Base-by-base conservation (phyloP, 139 green algal genomes). In the Chlamydomonas sphaeroides region DNA sequence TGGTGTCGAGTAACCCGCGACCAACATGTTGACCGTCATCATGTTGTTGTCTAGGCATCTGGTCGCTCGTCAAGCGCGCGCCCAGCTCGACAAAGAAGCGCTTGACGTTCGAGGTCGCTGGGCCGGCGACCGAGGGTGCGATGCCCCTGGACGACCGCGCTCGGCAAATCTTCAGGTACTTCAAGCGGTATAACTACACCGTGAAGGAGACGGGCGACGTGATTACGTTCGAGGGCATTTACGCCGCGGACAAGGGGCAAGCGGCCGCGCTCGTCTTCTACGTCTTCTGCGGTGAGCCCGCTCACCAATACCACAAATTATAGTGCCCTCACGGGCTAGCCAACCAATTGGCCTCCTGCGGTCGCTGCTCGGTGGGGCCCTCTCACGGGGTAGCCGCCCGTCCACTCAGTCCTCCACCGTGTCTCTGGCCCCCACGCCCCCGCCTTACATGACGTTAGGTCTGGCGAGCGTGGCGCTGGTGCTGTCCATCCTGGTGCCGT, bases 11-110 rank as follows among this genome's bases (percentile, higher is more conserved):
- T n/a, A n/a, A n/a, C n/a, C n/a, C n/a, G n/a, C n/a, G n/a, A n/a
- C n/a, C n/a, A n/a, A n/a, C n/a, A n/a, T n/a, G n/a, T n/a, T n/a
- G n/a, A n/a, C n/a, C n/a, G n/a, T n/a, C n/a, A n/a, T n/a, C n/a
- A n/a, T n/a, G n/a, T n/a, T 30, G 53, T 10, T 62, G 10, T 35
- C 20, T 65, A 96, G 93, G 95, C 41, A 91, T 98, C 18, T 98
- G 93, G 92, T 98, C 95, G 0, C 92, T 96, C 26, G 92, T 98
- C 62, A 98, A 98, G 89, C 91, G 96, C 5, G 90, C 96, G 0
- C 93, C 96, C 41, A 94, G 95, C 77, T 90, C 95, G 28, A 93
- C 91, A 15, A 90, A 94, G 39, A 93, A 93, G 81, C 87, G 94
- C 7, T 94, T 93, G 61, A 95, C 90, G 0, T 98, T 93, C 68